Evolutionary conservation across 116 monocot species (phyloP).

Genomic region (Trichopus zeylanicus): DNA sequence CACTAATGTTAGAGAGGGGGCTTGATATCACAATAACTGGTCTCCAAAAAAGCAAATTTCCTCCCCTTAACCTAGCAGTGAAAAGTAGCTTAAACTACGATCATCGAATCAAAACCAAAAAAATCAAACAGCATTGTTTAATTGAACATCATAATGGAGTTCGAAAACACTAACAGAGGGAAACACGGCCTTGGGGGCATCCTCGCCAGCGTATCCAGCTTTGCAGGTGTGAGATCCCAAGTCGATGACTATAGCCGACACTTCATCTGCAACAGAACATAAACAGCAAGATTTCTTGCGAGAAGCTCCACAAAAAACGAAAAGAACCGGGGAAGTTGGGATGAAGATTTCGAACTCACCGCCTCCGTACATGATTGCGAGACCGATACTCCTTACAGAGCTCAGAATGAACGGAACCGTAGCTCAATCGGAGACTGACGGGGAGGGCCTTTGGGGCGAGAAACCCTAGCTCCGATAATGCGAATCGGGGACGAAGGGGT

Average conservation of each 20-base stretch:
- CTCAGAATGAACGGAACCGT: not conserved
- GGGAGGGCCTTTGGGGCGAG: not conserved
- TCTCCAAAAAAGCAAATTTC: too few relatives aligned
- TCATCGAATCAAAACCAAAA: too few relatives aligned
- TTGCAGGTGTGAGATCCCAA: constrained; percentile 92
- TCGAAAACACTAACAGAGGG: constrained; percentile 58
- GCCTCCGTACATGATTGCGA: constrained; percentile 70
- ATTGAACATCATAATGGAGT: not conserved
- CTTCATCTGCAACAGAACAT: constrained; percentile 49
- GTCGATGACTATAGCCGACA: constrained; percentile 91
- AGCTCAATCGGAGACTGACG: not conserved
- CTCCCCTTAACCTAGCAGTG: too few relatives aligned
- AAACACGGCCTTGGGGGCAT: constrained; percentile 94
- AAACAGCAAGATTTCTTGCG: not conserved
- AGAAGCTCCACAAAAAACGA: not conserved
- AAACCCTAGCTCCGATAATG: not conserved
- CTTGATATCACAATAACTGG: too few relatives aligned
- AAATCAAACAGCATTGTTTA: not conserved
- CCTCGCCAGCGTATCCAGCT: constrained; percentile 94
- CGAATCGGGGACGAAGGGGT: too few relatives aligned
- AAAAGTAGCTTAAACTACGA: too few relatives aligned
- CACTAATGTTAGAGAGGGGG: too few relatives aligned
- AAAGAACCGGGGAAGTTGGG: not conserved
- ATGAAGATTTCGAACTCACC: constrained; percentile 37
- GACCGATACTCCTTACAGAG: not conserved